These are phyloP conservation scores for Linaria vulgaris DNA, from an alignment of 257 asterid genomes.

Conservation along the genomic window DNA sequence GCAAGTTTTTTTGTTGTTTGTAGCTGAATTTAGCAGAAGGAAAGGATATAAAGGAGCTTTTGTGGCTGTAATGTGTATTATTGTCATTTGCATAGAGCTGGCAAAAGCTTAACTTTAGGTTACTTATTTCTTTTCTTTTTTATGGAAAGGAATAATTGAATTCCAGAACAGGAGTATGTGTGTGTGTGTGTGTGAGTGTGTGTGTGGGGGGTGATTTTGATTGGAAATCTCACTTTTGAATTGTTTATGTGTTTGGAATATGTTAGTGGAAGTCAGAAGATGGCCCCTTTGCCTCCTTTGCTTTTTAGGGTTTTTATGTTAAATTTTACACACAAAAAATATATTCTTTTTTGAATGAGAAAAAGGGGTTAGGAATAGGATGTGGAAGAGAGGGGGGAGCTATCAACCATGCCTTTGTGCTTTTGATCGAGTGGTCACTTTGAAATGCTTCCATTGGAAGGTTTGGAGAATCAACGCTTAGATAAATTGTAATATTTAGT, in stretches of 20 bases:
- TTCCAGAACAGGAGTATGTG: conserved; percentile 43
- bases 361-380: conserved; percentile 15
- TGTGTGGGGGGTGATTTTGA: conserved; percentile 59
- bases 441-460: conserved; percentile 42
- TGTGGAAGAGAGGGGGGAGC: conserved; percentile 27
- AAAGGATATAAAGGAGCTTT: conserved; percentile 50
- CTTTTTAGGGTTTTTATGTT: conserved; percentile 34
- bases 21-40: conserved; percentile 38
- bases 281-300: conserved; percentile 39
- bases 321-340: background rate
- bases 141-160: conserved; percentile 50
- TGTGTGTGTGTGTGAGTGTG: conserved; percentile 46
- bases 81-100: conserved; percentile 41
- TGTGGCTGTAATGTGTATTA: conserved; percentile 34
- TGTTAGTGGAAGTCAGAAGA: conserved; percentile 75
- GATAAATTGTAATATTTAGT: too few relatives aligned
- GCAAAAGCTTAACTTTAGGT: conserved; percentile 34
- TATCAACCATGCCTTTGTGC: conserved; percentile 40
- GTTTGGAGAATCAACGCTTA: conserved; percentile 11
- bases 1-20: conserved; percentile 38
- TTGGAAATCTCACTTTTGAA: conserved; percentile 58
- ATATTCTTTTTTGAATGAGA: conserved; percentile 26
- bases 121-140: conserved; percentile 23
- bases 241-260: conserved; percentile 64
- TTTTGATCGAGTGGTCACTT: conserved; percentile 47